A percentile compares a stretch with the other conserved stretches of the same genome.
Evolutionary conservation across 148 eudicot species (phyloP).

Genomic region (Rhododendron molle): DNA sequence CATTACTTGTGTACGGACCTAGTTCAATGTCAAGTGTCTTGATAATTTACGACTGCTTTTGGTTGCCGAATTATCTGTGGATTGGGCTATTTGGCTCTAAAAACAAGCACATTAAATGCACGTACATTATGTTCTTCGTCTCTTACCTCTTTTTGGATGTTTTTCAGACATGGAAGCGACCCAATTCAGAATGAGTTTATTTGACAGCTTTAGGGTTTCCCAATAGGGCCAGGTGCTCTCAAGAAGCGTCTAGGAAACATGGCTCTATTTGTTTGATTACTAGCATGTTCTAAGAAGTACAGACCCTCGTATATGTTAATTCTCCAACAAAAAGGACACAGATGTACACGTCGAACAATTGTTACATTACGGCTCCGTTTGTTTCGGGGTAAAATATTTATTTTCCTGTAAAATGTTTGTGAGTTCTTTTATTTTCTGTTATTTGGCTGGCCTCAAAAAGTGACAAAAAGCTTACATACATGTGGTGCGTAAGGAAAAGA

Average conservation of each 20-base stretch:
- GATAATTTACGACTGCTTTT: neutral
- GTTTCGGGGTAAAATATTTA: no score
- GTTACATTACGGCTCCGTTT: no score
- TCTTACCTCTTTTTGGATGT: no score
- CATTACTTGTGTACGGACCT: neutral
- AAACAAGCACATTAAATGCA: neutral
- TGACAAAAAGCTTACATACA: no score
- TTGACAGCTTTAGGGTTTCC: neutral
- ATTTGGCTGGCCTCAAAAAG: no score
- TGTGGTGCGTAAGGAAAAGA: no score
- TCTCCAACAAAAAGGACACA: neutral
- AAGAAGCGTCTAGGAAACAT: neutral
- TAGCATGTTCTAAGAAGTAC: no score
- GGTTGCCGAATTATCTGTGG: neutral
- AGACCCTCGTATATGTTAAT: no score
- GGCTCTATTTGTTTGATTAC: neutral
- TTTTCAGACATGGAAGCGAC: no score
- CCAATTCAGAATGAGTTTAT: neutral
- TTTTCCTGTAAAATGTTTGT: no score
- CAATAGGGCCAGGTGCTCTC: neutral
- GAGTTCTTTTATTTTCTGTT: no score
- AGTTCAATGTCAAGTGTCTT: neutral
- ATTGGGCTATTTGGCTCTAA: neutral
- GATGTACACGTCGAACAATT: neutral
- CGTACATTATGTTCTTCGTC: neutral